Evolutionary conservation across 257 asterid species (phyloP).

Genomic region (Plantago elongata): DNA sequence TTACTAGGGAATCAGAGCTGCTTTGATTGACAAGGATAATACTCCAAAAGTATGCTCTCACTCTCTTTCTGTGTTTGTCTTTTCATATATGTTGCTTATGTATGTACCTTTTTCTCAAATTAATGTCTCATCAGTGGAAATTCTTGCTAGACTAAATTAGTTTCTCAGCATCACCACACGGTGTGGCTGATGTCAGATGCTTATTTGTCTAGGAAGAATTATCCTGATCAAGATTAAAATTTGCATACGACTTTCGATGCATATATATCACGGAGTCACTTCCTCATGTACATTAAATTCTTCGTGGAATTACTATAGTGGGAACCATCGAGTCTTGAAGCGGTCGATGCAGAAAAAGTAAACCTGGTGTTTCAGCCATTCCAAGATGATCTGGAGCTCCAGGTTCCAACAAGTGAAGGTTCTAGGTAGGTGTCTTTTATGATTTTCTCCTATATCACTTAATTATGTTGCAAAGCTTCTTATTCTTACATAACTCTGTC

Average conservation of each 20-base stretch:
- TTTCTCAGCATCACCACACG: too few species aligned
- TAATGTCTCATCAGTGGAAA: neutral
- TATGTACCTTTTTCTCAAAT: neutral
- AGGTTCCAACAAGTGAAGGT: constrained; percentile 57
- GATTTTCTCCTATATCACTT: neutral
- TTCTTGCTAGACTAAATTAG: neutral
- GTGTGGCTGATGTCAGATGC: too few species aligned
- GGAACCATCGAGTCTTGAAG: constrained; percentile 63
- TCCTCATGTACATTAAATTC: too few species aligned
- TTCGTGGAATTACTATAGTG: constrained; percentile 41
- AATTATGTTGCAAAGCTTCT: neutral
- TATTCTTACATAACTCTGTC: constrained; percentile 2
- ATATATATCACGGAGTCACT: too few species aligned
- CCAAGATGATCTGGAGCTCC: constrained; percentile 69
- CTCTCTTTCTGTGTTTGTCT: constrained; percentile 9
- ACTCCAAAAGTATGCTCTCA: constrained; percentile 55
- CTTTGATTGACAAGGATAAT: constrained; percentile 77
- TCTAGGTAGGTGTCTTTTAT: constrained; percentile 40
- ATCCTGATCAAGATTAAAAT: too few species aligned
- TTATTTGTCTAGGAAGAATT: too few species aligned
- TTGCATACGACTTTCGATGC: too few species aligned
- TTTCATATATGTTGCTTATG: neutral
- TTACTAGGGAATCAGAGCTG: constrained; percentile 83
- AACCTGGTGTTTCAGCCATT: constrained; percentile 53
- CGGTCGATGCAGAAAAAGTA: constrained; percentile 44